phyloP scores from a whole-genome alignment of 2,329 filamentous ascomycete genomes.

The Coniochaeta prunicola region DNA sequence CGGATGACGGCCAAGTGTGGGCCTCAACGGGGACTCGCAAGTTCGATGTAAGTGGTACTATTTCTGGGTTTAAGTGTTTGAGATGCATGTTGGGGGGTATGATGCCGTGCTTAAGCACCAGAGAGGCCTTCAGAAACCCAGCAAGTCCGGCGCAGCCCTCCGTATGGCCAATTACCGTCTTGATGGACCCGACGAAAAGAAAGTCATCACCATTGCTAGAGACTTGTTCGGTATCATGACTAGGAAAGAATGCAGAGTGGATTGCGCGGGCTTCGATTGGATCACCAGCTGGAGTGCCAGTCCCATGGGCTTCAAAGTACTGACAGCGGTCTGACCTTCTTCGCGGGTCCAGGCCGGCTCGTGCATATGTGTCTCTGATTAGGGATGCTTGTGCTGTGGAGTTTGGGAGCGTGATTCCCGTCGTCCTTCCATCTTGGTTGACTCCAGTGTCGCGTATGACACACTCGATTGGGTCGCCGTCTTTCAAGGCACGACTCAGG shows the following conservation, averaged over 20 bases:
- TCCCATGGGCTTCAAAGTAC: constrained; percentile 36
- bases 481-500: constrained; percentile 33
- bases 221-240: background rate
- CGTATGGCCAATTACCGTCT: constrained; percentile 36
- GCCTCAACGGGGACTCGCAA: constrained; percentile 30
- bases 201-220: background rate
- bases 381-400: constrained; percentile 27
- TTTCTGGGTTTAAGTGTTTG: constrained; percentile 33
- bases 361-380: constrained; percentile 30
- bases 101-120: constrained; percentile 28
- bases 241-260: constrained; percentile 4
- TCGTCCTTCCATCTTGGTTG: constrained; percentile 38
- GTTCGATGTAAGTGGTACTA: constrained; percentile 22
- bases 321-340: constrained; percentile 22
- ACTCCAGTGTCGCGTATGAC: constrained; percentile 34
- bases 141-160: constrained; percentile 39
- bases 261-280: constrained; percentile 5
- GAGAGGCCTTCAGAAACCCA: constrained; percentile 31
- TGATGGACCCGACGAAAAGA: constrained; percentile 27
- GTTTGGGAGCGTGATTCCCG: constrained; percentile 41
- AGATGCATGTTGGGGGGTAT: constrained; percentile 37
- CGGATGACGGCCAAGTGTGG: constrained; percentile 28
- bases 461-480: constrained; percentile 30
- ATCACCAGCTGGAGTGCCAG: constrained; percentile 17
- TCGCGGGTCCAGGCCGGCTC: constrained; percentile 28